Conservation (phyloP, 306 rosid species). For the Vigna reflexopilosa region DNA sequence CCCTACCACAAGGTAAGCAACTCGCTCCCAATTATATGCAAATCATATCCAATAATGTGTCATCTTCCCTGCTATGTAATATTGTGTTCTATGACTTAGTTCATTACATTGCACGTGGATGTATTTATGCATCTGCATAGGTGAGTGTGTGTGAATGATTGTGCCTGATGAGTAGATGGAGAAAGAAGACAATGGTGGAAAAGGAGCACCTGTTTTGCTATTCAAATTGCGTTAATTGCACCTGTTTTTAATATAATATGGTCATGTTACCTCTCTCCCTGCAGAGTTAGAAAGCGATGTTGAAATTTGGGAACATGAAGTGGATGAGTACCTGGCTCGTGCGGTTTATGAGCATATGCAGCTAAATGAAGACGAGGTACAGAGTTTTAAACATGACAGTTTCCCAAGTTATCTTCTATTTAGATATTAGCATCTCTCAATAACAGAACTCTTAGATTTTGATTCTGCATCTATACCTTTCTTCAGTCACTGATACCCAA, state of each 20-base stretch:
- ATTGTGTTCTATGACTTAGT: neutral
- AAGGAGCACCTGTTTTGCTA: slow-evolving; percentile 2
- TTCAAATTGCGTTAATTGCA: neutral
- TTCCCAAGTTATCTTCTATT: neutral
- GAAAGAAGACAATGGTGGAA: neutral
- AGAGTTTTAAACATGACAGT: neutral
- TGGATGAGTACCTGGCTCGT: slow-evolving; percentile 75
- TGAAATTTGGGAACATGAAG: slow-evolving; percentile 83
- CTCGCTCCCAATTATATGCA: neutral
- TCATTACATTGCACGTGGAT: slow-evolving; percentile 6
- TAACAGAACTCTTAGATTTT: neutral
- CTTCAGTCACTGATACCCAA: neutral
- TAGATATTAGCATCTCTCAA: neutral
- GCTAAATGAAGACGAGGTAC: slow-evolving; percentile 73
- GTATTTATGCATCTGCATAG: neutral
- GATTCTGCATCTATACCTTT: neutral
- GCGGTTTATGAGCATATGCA: slow-evolving; percentile 83
- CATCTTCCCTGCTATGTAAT: neutral
- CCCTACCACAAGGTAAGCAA: slow-evolving; percentile 58
- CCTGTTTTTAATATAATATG: slow-evolving; percentile 5
- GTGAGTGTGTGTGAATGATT: neutral
- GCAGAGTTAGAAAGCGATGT: slow-evolving; percentile 51
- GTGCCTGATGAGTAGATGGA: neutral
- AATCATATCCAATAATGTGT: neutral
- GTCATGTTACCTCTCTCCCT: slow-evolving; percentile 39